phyloP scores from a whole-genome alignment of 352 stramenopile genomes.

The Pythium biforme region DNA sequence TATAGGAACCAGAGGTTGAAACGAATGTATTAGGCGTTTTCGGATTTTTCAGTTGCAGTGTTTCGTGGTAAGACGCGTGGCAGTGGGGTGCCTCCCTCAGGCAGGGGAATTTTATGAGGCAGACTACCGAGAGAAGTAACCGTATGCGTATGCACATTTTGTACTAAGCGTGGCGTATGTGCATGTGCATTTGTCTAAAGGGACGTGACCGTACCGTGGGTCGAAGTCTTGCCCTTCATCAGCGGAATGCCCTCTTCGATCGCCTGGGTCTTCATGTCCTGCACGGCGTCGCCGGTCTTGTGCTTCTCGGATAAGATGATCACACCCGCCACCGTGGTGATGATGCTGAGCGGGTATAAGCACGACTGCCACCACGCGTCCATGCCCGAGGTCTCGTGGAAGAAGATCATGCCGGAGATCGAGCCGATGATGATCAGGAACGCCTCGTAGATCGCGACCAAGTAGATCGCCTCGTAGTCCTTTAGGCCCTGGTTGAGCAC shows the following conservation, averaged over 20 bases:
- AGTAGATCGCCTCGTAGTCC: conserved; percentile 86
- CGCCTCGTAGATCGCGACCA: conserved; percentile 84
- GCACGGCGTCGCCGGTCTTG: conserved; percentile 46
- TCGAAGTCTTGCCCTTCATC: conserved; percentile 19
- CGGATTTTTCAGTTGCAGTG: conserved; percentile 5
- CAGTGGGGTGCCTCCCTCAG: too few species aligned
- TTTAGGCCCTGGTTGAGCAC: conserved; percentile 70
- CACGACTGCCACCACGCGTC: conserved; percentile 77
- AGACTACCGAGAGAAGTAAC: too few species aligned
- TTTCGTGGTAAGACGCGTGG: neutral
- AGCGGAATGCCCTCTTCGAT: conserved; percentile 31
- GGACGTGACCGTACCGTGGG: conserved; percentile 33
- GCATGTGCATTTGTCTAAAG: conserved; percentile 11
- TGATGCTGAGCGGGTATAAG: conserved; percentile 75
- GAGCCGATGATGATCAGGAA: conserved; percentile 86
- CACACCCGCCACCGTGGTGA: conserved; percentile 75
- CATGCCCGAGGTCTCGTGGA: conserved; percentile 84
- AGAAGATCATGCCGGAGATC: conserved; percentile 86
- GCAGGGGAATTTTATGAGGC: too few species aligned
- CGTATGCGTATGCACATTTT: neutral
- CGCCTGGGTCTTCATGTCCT: conserved; percentile 23
- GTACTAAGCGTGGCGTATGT: too few species aligned
- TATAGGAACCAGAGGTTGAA: conserved; percentile 7
- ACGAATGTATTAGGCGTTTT: conserved; percentile 11
- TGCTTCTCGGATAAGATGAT: conserved; percentile 84